Evolutionary conservation across 2,329 filamentous ascomycete genomes (phyloP).

Genomic region (Cercospora sesami): DNA sequence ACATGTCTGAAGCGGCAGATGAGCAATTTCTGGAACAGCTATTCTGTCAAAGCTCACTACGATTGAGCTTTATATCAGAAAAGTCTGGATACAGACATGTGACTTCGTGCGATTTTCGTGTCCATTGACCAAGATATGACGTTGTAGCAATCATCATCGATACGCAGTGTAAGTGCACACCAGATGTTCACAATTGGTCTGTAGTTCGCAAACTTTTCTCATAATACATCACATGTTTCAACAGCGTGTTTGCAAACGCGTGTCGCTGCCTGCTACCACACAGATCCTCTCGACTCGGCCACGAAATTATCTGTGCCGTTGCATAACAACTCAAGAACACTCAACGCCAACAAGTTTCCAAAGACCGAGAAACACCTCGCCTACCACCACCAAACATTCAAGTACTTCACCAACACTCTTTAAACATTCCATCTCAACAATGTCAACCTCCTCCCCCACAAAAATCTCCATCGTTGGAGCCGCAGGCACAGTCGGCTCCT

Average conservation of each 20-base stretch:
- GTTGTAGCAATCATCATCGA: slow-evolving; percentile 10
- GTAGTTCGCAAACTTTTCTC: background rate
- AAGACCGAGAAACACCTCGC: background rate
- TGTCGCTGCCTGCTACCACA: background rate
- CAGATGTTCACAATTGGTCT: background rate
- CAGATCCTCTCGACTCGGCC: background rate
- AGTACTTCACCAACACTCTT: background rate
- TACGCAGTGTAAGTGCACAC: background rate
- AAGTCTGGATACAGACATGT: background rate
- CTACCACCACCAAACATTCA: background rate
- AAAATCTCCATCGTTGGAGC: slow-evolving; percentile 54
- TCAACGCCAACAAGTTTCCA: background rate
- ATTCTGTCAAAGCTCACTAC: background rate
- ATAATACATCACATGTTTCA: background rate
- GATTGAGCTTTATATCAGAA: background rate
- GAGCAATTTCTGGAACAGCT: background rate
- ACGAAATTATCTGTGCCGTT: background rate
- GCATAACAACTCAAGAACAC: background rate
- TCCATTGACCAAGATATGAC: background rate
- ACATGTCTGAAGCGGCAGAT: background rate
- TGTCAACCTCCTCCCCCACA: slow-evolving; percentile 7
- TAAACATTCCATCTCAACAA: slow-evolving; percentile 2
- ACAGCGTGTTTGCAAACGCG: background rate
- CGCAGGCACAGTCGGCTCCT: slow-evolving; percentile 54
- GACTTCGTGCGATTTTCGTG: background rate